Base-by-base conservation (phyloP, 768 basidiomycete genomes). In the Rhizopogon vinicolor region DNA sequence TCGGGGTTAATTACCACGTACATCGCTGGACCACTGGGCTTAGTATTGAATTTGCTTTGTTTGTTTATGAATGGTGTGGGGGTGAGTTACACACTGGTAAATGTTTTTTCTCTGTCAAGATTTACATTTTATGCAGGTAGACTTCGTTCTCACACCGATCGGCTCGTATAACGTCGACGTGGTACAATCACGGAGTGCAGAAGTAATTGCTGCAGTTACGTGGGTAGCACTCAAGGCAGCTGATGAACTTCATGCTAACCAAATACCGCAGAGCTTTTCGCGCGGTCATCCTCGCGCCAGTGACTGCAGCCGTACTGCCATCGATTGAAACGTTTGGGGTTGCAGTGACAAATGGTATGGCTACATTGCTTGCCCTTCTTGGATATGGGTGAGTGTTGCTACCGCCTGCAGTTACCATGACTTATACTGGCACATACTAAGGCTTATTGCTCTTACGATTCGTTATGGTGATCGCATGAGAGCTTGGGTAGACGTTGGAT, bases 111-210 rank as follows among this genome's bases (percentile, higher is more conserved):
- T 18, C n/a, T 1, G 4, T 49, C 2, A 31, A n/a, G 13, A 42
- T 3, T 46, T 33, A 1, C 19, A 7, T 46, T 5, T 31, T 19
- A 12, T 5, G 29, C 44, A 84, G 82, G 74, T 80, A 10, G 81
- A 84, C 60, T 62, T 80, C 39, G 77, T 78, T n/a, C 70, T 85
- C 41, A 77, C 76, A 33, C 83, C 84, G 0, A 68, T 70, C 19
- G 71, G 77, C n/a, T 75, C 84, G n/a, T 85, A 84, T 55, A 66
- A 69, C 33, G 78, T 85, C 3, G 85, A 86, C 59, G 69, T 84
- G 16, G 57, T 85, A 62, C 83, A 80, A 44, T 63, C 72, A 25
- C 74, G 76, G 14, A 86, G 86, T 59, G 82, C 85, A 5, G 84
- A 86, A 61, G 73, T 75, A 22, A 74, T 79, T 65, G 84, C 82